Evolutionary conservation across 2,329 filamentous ascomycete genomes (phyloP), one percentile per base, ranked within the genome.

Genomic region (Colletotrichum destructivum): DNA sequence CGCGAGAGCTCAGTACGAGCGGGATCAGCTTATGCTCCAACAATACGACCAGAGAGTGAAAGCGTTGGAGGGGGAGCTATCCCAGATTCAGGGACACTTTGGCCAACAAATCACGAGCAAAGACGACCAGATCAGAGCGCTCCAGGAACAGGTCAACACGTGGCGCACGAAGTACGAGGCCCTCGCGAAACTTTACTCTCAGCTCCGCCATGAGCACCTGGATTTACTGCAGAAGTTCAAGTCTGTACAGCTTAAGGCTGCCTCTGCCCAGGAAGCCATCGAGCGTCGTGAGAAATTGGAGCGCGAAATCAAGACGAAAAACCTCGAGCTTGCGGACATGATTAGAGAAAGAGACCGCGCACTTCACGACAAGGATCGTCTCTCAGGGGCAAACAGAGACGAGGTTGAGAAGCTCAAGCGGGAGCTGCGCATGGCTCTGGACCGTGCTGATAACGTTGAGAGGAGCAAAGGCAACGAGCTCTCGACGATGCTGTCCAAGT

Each of bases 301-400:
- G 84, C 93, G 96, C 44, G 96, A 99, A 84, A 93, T 99, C 81
- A 99, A 99, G 89, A 98, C 96, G 40, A 99, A 99, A 89, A 99
- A 99, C 80, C 86, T 99, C n/a, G 96, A 99, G 82, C 85, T 99
- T 73, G 96, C 96, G 42, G 95, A 98, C 81, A 98, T 99, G 96
- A 99, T 99, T 75, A 91, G 96, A 54, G 96, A 99, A 84, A 90
- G 96, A 76, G 96, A 99, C 79, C 91, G 96, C 74, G 96, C 96
- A 40, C 84, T 98, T 63, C 94, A 98, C 79, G 96, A 99, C 74
- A 94, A 95, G 81, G 96, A 99, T 79, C 91, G 96, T 66, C 85
- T 92, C n/a, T 90, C 87, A 62, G 96, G 96, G 61, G 93, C 91
- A 65, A 95, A 95, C 82, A 95, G 94, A 78, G 96, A 99, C 69